Evolutionary conservation across 116 monocot species (phyloP).

Genomic region (Iris pallida): DNA sequence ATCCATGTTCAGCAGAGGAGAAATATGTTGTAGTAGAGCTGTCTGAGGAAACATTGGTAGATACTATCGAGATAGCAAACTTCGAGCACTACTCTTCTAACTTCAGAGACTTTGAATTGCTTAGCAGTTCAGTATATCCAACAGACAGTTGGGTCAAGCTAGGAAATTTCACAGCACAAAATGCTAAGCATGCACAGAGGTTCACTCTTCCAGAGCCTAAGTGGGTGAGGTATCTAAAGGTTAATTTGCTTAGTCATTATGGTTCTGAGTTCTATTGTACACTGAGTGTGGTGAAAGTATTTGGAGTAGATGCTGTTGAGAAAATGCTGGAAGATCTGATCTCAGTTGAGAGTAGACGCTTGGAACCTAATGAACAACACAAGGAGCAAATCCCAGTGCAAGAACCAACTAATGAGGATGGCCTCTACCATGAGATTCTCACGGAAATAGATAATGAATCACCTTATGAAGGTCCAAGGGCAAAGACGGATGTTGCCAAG

Average conservation of each 20-base stretch:
- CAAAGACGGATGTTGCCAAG: slow-evolving; percentile 32
- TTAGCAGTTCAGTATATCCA: slow-evolving; percentile 75
- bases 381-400: slow-evolving; percentile 17
- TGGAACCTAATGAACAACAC: slow-evolving; percentile 38
- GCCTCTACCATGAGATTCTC: slow-evolving; percentile 14
- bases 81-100: slow-evolving; percentile 99
- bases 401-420: slow-evolving; percentile 28
- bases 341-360: slow-evolving; percentile 40
- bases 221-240: slow-evolving; percentile 87
- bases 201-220: slow-evolving; percentile 74
- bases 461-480: slow-evolving; percentile 22
- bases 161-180: slow-evolving; percentile 75
- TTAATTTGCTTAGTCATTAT: slow-evolving; percentile 83
- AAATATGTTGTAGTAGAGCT: slow-evolving; percentile 84
- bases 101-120: slow-evolving; percentile 79
- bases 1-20: slow-evolving; percentile 90
- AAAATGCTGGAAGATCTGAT: slow-evolving; percentile 95
- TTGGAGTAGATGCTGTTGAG: slow-evolving; percentile 97
- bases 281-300: slow-evolving; percentile 79
- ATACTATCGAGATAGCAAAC: slow-evolving; percentile 75
- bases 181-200: slow-evolving; percentile 78
- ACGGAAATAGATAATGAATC: slow-evolving; percentile 27
- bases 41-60: slow-evolving; percentile 96
- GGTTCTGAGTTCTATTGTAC: slow-evolving; percentile 97
- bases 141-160: slow-evolving; percentile 74